Percentiles rank a stretch among this genome's conserved stretches.
phyloP scores from a whole-genome alignment of 2,329 filamentous ascomycete genomes.

The Calcarisporium arbuscula region DNA sequence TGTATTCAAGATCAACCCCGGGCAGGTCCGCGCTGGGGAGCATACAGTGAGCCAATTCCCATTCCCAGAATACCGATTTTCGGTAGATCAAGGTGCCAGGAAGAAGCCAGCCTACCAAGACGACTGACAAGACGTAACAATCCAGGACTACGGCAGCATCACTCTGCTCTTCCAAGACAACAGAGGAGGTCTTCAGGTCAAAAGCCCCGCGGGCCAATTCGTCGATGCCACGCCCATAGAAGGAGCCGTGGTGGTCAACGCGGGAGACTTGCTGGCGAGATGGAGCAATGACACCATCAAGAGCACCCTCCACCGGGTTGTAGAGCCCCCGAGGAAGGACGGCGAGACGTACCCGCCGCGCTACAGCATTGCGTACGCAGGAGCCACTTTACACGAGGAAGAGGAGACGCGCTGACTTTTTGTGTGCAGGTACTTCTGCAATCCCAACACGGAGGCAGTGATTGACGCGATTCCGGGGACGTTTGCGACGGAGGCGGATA shows the following conservation, averaged over 20 bases:
- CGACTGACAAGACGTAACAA: neutral
- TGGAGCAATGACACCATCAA: slow-evolving; percentile 92
- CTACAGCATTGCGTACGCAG: slow-evolving; percentile 73
- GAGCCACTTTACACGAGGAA: neutral
- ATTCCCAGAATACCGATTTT: too few species aligned
- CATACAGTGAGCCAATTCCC: slow-evolving; percentile 47
- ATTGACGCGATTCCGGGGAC: slow-evolving; percentile 82
- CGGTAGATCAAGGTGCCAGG: too few species aligned
- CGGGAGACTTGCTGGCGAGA: slow-evolving; percentile 75
- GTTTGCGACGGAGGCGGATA: slow-evolving; percentile 55
- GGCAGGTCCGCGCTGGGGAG: slow-evolving; percentile 69
- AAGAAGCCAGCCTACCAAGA: too few species aligned
- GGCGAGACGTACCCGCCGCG: slow-evolving; percentile 61
- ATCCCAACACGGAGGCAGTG: slow-evolving; percentile 68
- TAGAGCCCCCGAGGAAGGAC: slow-evolving; percentile 65
- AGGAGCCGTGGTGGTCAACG: slow-evolving; percentile 80
- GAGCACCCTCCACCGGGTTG: slow-evolving; percentile 83
- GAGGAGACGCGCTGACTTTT: slow-evolving; percentile 3
- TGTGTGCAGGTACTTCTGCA: slow-evolving; percentile 71
- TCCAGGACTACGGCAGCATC: slow-evolving; percentile 51
- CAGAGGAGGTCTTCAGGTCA: slow-evolving; percentile 50
- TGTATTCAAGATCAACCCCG: slow-evolving; percentile 59
- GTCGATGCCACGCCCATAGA: slow-evolving; percentile 78
- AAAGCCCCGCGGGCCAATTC: slow-evolving; percentile 68
- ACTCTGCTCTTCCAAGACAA: slow-evolving; percentile 57